A percentile compares a stretch with the other conserved stretches of the same genome.
These are phyloP conservation scores for Monilinia aucupariae DNA, from an alignment of 2,329 filamentous ascomycete genomes.

Conservation along the genomic window DNA sequence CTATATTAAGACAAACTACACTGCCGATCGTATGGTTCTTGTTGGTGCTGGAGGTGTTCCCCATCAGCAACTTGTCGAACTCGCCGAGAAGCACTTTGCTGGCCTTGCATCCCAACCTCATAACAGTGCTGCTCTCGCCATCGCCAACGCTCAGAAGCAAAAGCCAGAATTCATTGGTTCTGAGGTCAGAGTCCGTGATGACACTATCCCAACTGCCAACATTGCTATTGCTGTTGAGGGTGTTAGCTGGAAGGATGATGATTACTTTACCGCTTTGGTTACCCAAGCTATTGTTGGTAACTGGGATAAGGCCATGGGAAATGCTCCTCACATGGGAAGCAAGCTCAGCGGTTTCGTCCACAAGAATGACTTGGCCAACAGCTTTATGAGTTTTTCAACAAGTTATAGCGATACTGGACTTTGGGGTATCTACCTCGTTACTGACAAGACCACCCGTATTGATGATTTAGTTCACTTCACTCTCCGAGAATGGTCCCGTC, in stretches of 20 bases:
- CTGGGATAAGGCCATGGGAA: conserved; percentile 99
- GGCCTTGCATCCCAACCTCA: conserved; percentile 69
- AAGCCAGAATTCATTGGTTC: conserved; percentile 95
- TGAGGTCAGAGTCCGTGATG: conserved; percentile 90
- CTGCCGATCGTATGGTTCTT: conserved; percentile 97
- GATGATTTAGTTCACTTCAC: conserved; percentile 98
- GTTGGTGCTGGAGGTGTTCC: conserved; percentile 92
- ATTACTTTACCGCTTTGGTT: conserved; percentile 97
- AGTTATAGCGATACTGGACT: conserved; percentile 99
- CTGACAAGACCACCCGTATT: conserved; percentile 77
- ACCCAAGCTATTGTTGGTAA: conserved; percentile 98
- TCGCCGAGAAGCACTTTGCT: conserved; percentile 94
- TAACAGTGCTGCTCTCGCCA: conserved; percentile 64
- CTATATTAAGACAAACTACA: conserved; percentile 99
- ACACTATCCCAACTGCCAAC: conserved; percentile 93
- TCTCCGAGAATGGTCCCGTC: conserved; percentile 94
- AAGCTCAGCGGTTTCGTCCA: conserved; percentile 94
- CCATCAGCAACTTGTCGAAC: conserved; percentile 87
- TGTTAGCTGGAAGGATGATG: conserved; percentile 98
- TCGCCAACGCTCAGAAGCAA: conserved; percentile 66
- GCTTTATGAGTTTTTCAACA: conserved; percentile 99
- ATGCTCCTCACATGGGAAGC: conserved; percentile 94
- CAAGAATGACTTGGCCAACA: conserved; percentile 94
- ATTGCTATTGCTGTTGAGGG: conserved; percentile 98
- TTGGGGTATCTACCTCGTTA: conserved; percentile 98